Conservation (phyloP, 2,329 filamentous ascomycete species). For the Aureobasidium sp. region DNA sequence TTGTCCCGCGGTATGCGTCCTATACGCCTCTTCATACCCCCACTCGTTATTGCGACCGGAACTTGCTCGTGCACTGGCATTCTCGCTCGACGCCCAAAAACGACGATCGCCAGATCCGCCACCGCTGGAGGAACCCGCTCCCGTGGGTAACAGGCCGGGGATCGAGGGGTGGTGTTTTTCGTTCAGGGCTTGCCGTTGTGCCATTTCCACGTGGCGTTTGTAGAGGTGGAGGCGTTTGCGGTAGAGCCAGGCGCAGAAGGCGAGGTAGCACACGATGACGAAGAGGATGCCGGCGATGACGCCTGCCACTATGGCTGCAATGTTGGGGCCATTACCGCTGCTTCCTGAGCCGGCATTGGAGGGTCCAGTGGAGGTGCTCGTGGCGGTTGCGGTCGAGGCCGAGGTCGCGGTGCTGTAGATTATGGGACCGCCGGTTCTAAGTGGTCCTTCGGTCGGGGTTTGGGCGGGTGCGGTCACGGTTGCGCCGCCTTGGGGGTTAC, state of each 20-base stretch:
- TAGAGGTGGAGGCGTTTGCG: conserved; percentile 63
- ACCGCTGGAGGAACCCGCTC: conserved; percentile 19
- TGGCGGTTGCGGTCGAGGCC: conserved; percentile 41
- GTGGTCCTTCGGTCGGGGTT: conserved; percentile 59
- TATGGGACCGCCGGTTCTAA: conserved; percentile 61
- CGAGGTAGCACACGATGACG: conserved; percentile 56
- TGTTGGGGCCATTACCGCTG: conserved; percentile 34
- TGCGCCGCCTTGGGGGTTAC: conserved; percentile 59
- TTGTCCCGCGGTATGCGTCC: conserved; percentile 4
- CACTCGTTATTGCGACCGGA: conserved; percentile 5
- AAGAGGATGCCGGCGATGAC: conserved; percentile 61
- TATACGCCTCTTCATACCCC: conserved; percentile 2
- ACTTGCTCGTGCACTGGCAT: conserved; percentile 13
- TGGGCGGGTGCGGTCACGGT: conserved; percentile 58
- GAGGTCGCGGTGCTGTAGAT: conserved; percentile 59
- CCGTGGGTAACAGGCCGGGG: conserved; percentile 25
- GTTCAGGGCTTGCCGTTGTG: conserved; percentile 49
- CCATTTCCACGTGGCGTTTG: conserved; percentile 60
- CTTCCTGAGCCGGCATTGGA: conserved; percentile 37
- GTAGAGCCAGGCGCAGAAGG: conserved; percentile 68
- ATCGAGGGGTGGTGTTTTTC: conserved; percentile 28
- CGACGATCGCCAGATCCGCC: neutral
- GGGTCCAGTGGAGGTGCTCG: conserved; percentile 37
- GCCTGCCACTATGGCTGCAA: conserved; percentile 51
- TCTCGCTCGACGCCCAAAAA: neutral